Evolutionary conservation across 2,329 filamentous ascomycete genomes (phyloP), one percentile per base, ranked within the genome.

Genomic region (Fusarium sp.): DNA sequence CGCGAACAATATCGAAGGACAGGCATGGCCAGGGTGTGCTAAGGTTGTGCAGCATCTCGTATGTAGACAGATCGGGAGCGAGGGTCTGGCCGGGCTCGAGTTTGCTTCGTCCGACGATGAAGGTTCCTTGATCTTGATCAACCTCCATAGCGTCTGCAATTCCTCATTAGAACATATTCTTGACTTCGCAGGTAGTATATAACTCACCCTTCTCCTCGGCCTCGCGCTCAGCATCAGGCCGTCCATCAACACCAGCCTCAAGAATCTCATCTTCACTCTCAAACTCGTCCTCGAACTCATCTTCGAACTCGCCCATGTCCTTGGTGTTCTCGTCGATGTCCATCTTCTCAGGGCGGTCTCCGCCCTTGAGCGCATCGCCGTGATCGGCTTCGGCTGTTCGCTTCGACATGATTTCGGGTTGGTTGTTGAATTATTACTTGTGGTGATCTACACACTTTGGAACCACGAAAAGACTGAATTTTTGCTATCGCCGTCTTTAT

Each of bases 11-110:
- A 79, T 98, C 96, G 81, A 98, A 97, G 3, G 95, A 98, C 18
- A 99, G 87, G 79, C 96, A 99, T 5, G 96, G 96, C 96, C 96
- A 99, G 2, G 94, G 94, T 10, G 94, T 94, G 80, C 92, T 96
- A 69, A 99, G 88, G 66, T 90, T 93, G 84, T 99, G 96, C 63
- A 99, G 89, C 94, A 99, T 97, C 79, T 98, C 92, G 84, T 99
- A 99, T 8, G 95, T 95, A n/a, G 92, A 93, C 62, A 93, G 86
- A 81, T 99, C 96, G 16, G 96, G 95, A 6, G 94, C 90, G 59
- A 99, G 87, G 7, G 93, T 94, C 84, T 98, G 94, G 74, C 94
- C 95, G 14, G 93, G 90, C 70, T 93, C 93, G 69, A 98, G 88
- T 83, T 96, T 95, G 80, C 94, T 93, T 76, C 96, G 89, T 69